Evolutionary conservation across 2,329 filamentous ascomycete genomes (phyloP).

Genomic region (Fonsecaea monophora): DNA sequence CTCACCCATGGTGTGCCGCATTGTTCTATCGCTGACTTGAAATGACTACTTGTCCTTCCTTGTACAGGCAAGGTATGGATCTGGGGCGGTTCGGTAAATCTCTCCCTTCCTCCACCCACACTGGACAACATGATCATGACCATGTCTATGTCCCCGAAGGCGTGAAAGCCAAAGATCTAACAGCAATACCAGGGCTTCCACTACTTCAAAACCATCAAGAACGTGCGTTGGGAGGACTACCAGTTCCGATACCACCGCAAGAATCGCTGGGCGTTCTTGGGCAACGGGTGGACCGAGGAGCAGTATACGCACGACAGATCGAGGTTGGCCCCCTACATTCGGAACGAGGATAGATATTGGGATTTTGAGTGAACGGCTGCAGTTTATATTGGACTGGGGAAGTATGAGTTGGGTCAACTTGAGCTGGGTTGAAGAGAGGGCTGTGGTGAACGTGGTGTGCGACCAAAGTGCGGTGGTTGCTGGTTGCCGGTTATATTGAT

Average conservation of each 20-base stretch:
- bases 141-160: background rate
- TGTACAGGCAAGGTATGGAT: conserved; percentile 20
- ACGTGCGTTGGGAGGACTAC: conserved; percentile 30
- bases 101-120: no score
- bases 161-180: conserved; percentile 9
- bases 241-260: conserved; percentile 20
- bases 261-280: conserved; percentile 30
- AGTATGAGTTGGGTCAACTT: no score
- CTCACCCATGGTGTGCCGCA: no score
- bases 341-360: conserved; percentile 15
- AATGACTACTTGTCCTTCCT: no score
- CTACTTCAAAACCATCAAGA: conserved; percentile 32
- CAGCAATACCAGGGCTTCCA: conserved; percentile 18
- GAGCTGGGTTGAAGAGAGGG: no score
- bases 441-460: no score
- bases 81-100: conserved; percentile 26
- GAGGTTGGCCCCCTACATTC: conserved; percentile 25
- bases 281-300: conserved; percentile 27
- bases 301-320: conserved; percentile 20
- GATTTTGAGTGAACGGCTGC: no score
- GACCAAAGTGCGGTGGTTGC: no score
- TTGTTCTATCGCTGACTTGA: no score
- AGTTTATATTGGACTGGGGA: no score
- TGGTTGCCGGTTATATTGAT: no score
- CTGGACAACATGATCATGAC: no score